Conservation (phyloP, 257 asterid species). For the Capsicum pubescens region DNA sequence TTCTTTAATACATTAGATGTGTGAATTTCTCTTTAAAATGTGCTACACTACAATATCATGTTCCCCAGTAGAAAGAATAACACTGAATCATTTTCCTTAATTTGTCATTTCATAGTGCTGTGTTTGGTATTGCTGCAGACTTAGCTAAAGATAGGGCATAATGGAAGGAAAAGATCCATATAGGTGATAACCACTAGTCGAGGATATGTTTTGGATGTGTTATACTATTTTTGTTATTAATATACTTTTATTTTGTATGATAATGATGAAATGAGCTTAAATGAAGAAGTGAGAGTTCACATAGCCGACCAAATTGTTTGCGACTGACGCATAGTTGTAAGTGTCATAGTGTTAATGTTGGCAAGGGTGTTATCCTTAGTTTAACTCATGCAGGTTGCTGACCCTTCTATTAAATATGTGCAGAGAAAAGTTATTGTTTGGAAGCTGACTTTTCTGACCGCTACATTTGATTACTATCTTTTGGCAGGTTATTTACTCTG, state of each 20-base stretch:
- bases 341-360: neutral
- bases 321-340: neutral
- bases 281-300: neutral
- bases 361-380: neutral
- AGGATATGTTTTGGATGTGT: conserved; percentile 10
- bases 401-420: neutral
- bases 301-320: neutral
- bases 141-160: neutral
- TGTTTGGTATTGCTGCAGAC: neutral
- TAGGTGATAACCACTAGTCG: neutral
- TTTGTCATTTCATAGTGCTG: neutral
- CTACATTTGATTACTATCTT: conserved; percentile 25
- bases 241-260: neutral
- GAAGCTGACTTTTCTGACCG: neutral
- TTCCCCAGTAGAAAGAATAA: neutral
- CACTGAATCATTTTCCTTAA: neutral
- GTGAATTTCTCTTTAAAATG: neutral
- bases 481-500: conserved; percentile 88
- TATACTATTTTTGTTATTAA: neutral
- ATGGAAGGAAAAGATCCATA: conserved; percentile 3
- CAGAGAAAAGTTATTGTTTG: conserved; percentile 2
- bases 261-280: neutral
- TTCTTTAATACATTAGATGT: neutral
- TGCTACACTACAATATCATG: neutral
- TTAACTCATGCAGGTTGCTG: neutral